Conservation (phyloP, 495 filamentous ascomycete genomes). For the Penicillium flavigenum region DNA sequence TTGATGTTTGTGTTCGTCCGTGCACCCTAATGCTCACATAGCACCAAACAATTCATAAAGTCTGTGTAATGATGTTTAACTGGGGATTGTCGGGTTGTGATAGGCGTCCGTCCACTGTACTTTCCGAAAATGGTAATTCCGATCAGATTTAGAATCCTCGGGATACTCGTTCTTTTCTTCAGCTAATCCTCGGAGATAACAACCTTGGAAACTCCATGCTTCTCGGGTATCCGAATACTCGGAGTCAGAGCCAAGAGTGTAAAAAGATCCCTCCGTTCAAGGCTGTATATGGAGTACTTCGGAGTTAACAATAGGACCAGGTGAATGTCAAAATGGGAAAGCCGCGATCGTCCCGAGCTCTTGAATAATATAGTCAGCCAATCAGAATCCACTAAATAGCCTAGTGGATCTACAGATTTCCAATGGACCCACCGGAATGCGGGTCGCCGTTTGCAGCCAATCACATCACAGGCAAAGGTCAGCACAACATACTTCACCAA, state of each 20-base stretch:
- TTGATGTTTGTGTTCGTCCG: not conserved
- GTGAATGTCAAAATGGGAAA: not conserved
- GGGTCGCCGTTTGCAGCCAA: slow-evolving; percentile 11
- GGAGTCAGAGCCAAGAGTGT: not conserved
- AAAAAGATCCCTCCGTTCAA: not conserved
- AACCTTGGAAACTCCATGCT: not conserved
- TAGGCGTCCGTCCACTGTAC: too few species aligned
- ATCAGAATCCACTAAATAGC: not conserved
- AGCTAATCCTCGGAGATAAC: not conserved
- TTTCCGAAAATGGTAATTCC: not conserved
- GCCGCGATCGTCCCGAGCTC: not conserved
- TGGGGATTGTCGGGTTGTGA: not conserved
- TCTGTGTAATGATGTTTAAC: not conserved
- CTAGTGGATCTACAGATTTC: not conserved
- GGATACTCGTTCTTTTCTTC: not conserved
- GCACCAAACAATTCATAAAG: not conserved
- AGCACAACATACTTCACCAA: slow-evolving; percentile 14
- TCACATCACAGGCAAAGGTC: slow-evolving; percentile 16
- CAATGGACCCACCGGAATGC: not conserved
- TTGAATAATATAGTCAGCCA: not conserved
- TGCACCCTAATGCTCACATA: not conserved
- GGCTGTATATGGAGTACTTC: not conserved
- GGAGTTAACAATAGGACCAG: not conserved
- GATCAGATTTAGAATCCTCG: not conserved
- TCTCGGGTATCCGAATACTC: not conserved